Base-by-base conservation (phyloP, 202 grass and related monocot species). In the Carex arenaria region DNA sequence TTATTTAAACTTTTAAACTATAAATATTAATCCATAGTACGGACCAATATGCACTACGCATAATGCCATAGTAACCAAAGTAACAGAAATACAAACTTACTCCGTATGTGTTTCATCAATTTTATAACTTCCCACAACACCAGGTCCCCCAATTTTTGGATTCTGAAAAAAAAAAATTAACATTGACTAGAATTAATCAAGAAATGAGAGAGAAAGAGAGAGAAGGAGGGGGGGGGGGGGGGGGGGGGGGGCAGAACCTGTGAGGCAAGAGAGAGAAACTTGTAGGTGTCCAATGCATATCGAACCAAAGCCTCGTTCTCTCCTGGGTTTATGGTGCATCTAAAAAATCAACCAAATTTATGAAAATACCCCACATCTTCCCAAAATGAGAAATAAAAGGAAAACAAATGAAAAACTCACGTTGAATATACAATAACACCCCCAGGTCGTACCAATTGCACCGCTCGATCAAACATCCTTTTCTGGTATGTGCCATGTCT, bases 261-360 rank as follows among this genome's bases (percentile, higher is more conserved):
- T 83, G 95, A 82, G 49, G 42, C 89, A 19, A 98, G 80, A 71
- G 90, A 90, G 31, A 98, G 88, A 82, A 89, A 95, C 71, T 93
- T 88, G 84, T 98, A 93, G 17, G 85, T 92, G 86, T 95, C 92
- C 65, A 98, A 88, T 63, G 95, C 95, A 87, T 98, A 98, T 85
- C 92, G 88, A 47, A 98, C 92, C 85, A 98, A 91, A 74, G 90
- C 84, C 80, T 98, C 95, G 43, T 94, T 98, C 79, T 98, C 95
- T 78, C 95, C 92, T 59, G 95, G 95, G 84, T 98, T 98, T 90
- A 98, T 93, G 18, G 95, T 98, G 91, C 95, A 98, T 65, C 95
- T 98, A 84, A 85, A 87, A 91, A 64, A 67, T 43, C 26, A 13
- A 64, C n/a, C 7, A 57, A 56, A 12, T 20, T 20, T 34, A 66